Base-by-base conservation (phyloP, 1,139 yeast genomes). In the Candida mesenterica region DNA sequence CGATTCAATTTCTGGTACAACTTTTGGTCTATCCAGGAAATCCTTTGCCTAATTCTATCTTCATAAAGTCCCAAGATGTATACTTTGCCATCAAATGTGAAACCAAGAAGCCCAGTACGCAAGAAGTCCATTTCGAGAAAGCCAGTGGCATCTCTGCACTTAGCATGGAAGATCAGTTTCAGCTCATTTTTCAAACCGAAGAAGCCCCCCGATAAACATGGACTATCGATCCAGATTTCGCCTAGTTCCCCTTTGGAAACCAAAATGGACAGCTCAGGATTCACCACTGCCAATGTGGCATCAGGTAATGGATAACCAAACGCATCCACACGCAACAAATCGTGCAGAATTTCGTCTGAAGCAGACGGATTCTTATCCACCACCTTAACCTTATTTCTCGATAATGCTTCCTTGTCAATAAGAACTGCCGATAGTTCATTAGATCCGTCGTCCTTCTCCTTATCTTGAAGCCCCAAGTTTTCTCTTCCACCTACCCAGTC, bases 241-340 rank as follows among this genome's bases (percentile, higher is more conserved):
- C 98, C 98, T n/a, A 94, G 84, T 45, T 85, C 90, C 48, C 87
- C 78, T 31, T 72, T 77, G 3, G 77, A 74, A 3, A 86, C 81
- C 14, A 88, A 62, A 4, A 77, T 61, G 22, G 81, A 73, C 42
- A 87, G 84, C 45, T 94, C 98, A 0, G 98, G 97, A 53, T 94
- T 89, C 0, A 92, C 97, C 24, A 92, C 79, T 0, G 97, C 97
- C 29, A 92, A 60, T 0, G 95, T 87, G 1, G 97, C 92, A 62
- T 90, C 97, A 0, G 97, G 96, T 2, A 92, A 61, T 0, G 98
- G 98, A 50, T 73, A 88, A 0, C 98, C 98, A 67, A 92, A 92
- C 0, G 97, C 84, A 30, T 95, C 96, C 0, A 92, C 84, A 34
- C 95, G 65, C 30, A 89, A 65, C 31, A 52, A 53, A 49, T 77